These are phyloP conservation scores for Botryotinia calthae DNA, from an alignment of 2,329 filamentous ascomycete species.

Conservation along the genomic window DNA sequence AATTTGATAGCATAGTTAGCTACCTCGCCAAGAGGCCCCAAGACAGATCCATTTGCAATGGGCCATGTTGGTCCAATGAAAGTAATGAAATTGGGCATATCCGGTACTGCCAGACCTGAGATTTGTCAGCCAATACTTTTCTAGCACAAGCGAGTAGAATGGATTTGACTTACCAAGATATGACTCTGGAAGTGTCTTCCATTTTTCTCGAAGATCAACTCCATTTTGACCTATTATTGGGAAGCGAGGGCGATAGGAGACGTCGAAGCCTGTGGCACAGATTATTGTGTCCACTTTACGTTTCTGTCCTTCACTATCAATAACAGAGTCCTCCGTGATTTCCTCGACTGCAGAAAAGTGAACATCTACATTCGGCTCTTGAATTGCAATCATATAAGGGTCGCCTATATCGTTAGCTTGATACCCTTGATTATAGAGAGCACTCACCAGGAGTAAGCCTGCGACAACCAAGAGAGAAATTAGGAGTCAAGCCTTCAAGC, in stretches of 20 bases:
- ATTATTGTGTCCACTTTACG: conserved; percentile 41
- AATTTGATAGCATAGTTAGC: conserved; percentile 31
- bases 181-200: conserved; percentile 35
- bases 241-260: conserved; percentile 34
- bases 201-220: conserved; percentile 31
- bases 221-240: conserved; percentile 33
- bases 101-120: conserved; percentile 30
- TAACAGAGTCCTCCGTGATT: conserved; percentile 47
- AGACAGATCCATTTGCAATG: conserved; percentile 33
- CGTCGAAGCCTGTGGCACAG: conserved; percentile 41
- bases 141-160: background rate
- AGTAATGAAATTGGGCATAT: conserved; percentile 34
- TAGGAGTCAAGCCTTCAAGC: conserved; percentile 42
- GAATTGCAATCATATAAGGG: conserved; percentile 50
- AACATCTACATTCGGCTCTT: conserved; percentile 50
- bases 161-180: conserved; percentile 28
- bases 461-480: conserved; percentile 46
- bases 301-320: conserved; percentile 41
- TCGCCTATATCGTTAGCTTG: conserved; percentile 42
- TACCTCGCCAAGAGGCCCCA: conserved; percentile 27
- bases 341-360: conserved; percentile 48
- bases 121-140: conserved; percentile 19
- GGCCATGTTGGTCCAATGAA: conserved; percentile 35
- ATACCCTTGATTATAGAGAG: background rate
- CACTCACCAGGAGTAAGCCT: conserved; percentile 40